Conservation (phyloP, 2,329 filamentous ascomycete genomes). For the Venturia aucupariae region DNA sequence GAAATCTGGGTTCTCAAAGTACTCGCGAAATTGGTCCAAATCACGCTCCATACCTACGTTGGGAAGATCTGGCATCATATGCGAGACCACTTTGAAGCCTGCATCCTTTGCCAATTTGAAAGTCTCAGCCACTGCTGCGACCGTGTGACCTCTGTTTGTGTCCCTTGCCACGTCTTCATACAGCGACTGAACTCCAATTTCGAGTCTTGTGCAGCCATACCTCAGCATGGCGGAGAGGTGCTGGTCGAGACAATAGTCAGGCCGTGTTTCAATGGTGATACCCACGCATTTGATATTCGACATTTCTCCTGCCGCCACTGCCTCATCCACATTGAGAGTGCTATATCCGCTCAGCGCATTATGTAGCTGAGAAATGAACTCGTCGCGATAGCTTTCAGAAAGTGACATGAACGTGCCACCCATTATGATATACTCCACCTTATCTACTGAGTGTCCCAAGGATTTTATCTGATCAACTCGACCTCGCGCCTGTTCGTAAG, state of each 20-base stretch:
- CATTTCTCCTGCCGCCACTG: slow-evolving; percentile 89
- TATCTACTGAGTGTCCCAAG: slow-evolving; percentile 92
- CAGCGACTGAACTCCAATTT: slow-evolving; percentile 90
- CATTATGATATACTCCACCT: slow-evolving; percentile 99
- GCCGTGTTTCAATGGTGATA: slow-evolving; percentile 95
- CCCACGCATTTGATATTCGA: slow-evolving; percentile 96
- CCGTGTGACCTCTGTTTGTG: slow-evolving; percentile 93
- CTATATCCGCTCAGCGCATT: slow-evolving; percentile 96
- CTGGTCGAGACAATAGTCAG: slow-evolving; percentile 94
- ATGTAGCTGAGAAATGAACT: slow-evolving; percentile 91
- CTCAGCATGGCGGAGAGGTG: slow-evolving; percentile 92
- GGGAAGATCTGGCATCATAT: slow-evolving; percentile 99
- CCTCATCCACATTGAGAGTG: slow-evolving; percentile 88
- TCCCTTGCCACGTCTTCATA: slow-evolving; percentile 98
- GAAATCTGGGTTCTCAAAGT: slow-evolving; percentile 94
- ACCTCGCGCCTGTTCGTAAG: slow-evolving; percentile 92
- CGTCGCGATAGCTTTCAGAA: slow-evolving; percentile 76
- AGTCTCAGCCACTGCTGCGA: slow-evolving; percentile 88
- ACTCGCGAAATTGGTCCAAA: slow-evolving; percentile 92
- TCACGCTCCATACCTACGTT: slow-evolving; percentile 99
- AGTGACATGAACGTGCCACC: slow-evolving; percentile 98
- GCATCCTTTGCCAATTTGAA: slow-evolving; percentile 97
- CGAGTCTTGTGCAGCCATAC: slow-evolving; percentile 92
- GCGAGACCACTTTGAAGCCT: slow-evolving; percentile 96
- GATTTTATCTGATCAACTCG: slow-evolving; percentile 95